phyloP scores from a whole-genome alignment of 164 flowering plant genomes.

The Nymphaea thermarum region DNA sequence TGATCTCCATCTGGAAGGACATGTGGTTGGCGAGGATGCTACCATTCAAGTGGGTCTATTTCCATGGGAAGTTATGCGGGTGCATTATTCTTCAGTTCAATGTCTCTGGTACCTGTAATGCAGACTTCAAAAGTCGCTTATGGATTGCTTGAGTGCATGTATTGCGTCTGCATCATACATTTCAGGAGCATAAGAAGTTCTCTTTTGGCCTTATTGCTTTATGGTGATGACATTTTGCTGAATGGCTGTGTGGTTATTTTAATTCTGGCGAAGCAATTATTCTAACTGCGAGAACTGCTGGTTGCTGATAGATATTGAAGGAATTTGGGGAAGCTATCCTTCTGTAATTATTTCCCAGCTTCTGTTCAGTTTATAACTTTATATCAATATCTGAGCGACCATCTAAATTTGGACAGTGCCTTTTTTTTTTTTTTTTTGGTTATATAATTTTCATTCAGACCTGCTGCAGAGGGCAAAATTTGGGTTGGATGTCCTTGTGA shows the following conservation, averaged over 20 bases:
- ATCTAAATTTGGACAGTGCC: too few relatives aligned
- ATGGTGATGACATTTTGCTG: not conserved
- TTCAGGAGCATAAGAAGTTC: not conserved
- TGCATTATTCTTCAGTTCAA: not conserved
- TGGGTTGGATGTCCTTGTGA: slow-evolving; percentile 3
- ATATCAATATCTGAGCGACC: too few relatives aligned
- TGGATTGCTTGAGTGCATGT: not conserved
- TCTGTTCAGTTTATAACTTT: too few relatives aligned
- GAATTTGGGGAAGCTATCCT: too few relatives aligned
- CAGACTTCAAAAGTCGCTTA: not conserved
- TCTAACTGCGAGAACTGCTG: not conserved
- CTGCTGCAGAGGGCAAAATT: not conserved
- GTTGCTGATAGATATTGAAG: too few relatives aligned
- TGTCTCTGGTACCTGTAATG: not conserved
- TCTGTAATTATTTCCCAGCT: too few relatives aligned
- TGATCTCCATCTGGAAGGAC: not conserved
- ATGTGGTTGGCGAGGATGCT: not conserved
- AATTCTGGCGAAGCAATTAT: not conserved
- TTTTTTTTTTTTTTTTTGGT: not conserved
- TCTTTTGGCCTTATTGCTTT: not conserved
- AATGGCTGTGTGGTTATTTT: not conserved
- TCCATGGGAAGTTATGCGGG: not conserved
- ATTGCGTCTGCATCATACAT: too few relatives aligned
- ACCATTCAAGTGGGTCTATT: not conserved
- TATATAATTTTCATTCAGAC: not conserved